Evolutionary conservation across 306 rosid genomes (phyloP).

Genomic region (Begonia loranthoides): DNA sequence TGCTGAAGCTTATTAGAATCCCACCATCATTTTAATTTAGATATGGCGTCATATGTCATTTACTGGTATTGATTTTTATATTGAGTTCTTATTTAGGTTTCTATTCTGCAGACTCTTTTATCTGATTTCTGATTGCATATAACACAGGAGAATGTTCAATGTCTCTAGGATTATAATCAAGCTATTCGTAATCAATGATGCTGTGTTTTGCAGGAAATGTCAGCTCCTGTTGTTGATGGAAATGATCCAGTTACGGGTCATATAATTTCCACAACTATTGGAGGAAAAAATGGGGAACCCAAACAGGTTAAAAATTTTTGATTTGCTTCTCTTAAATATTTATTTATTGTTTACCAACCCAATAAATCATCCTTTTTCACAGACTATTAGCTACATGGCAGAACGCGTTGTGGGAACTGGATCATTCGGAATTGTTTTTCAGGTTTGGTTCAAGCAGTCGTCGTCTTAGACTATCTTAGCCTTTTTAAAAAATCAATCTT

Average conservation of each 20-base stretch:
- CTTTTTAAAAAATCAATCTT: not conserved
- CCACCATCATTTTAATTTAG: too few relatives aligned
- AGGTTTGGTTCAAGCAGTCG: conserved; percentile 28
- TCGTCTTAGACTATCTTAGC: not conserved
- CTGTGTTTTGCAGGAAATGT: conserved; percentile 52
- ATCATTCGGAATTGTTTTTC: conserved; percentile 91
- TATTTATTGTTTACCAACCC: not conserved
- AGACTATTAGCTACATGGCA: conserved; percentile 98
- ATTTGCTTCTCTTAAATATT: conserved; percentile 2
- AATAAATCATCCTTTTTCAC: conserved; percentile 16
- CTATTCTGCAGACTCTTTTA: too few relatives aligned
- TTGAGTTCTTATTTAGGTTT: too few relatives aligned
- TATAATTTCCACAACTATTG: conserved; percentile 84
- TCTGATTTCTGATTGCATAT: too few relatives aligned
- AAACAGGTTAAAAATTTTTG: conserved; percentile 48
- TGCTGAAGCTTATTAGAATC: too few relatives aligned
- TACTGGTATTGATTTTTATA: too few relatives aligned
- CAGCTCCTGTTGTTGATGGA: conserved; percentile 64
- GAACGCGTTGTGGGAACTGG: conserved; percentile 89
- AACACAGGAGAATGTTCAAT: too few relatives aligned
- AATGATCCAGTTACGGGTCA: conserved; percentile 84
- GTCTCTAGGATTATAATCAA: too few relatives aligned
- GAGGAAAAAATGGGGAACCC: conserved; percentile 95
- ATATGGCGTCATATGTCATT: too few relatives aligned
- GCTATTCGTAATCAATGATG: not conserved